A percentile compares a stretch with the other conserved stretches of the same genome.
phyloP scores from a whole-genome alignment of 345 rosid species.

The Sisymbrium irio region DNA sequence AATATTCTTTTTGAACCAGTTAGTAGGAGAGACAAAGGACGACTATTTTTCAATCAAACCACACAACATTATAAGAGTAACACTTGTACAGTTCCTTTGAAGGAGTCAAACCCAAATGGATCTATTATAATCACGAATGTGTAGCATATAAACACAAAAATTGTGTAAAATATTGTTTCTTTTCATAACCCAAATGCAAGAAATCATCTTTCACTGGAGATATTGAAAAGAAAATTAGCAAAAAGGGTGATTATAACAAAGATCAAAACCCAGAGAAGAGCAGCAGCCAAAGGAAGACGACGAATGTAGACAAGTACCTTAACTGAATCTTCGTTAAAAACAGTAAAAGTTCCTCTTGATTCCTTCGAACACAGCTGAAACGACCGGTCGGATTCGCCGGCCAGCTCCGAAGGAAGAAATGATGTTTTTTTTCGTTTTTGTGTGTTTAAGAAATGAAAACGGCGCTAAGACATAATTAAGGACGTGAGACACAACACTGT shows the following conservation, averaged over 20 bases:
- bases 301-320: conserved; percentile 18
- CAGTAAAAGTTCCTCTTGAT: background rate
- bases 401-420: conserved; percentile 5
- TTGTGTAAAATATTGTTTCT: background rate
- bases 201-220: background rate
- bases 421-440: background rate
- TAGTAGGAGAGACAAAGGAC: background rate
- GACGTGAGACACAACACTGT: conserved; percentile 6
- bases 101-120: conserved; percentile 7
- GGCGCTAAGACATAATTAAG: conserved; percentile 25
- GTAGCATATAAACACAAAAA: background rate
- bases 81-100: background rate
- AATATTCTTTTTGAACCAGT: background rate
- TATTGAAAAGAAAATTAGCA: background rate
- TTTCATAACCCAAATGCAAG: conserved; percentile 6
- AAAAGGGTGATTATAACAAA: background rate
- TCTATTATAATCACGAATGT: background rate
- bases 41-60: background rate
- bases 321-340: background rate
- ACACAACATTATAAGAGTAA: background rate
- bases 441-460: conserved; percentile 7
- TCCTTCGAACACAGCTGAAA: conserved; percentile 24
- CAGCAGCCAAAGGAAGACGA: background rate
- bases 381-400: conserved; percentile 29
- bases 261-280: background rate